Evolutionary conservation across 208 protist species (phyloP), one percentile per base, ranked within the genome.

Genomic region (Trypanosoma conorhini): DNA sequence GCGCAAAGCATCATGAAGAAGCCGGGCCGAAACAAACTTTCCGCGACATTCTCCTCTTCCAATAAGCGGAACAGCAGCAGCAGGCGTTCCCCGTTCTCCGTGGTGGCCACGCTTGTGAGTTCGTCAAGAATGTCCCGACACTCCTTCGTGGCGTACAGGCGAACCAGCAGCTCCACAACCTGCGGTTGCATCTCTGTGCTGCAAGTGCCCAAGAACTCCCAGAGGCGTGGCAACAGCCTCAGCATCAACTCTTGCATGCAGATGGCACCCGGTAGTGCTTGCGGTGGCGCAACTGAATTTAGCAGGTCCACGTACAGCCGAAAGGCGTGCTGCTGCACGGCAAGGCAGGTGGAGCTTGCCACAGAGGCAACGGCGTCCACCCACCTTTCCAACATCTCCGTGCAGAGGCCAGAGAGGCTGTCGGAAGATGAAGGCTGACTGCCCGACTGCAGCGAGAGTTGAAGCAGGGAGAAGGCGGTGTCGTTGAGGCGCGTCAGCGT

Each of bases 1-100:
- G 74, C 67, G 19, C 51, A 24, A 15, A 79, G 35, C 33, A 79
- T 60, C 67, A 74, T 74, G 31, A 73, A 51, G 2, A 73, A 58
- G 4, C 46, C 74, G 17, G 63, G 67, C 0, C 62, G 19, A 56
- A 79, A 79, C 12, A 62, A 31, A 33, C 69, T 50, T 38, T 31
- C 9, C 56, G 66, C 5, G 24, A 61, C 13, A 17, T 66, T 59
- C 8, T 40, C n/a, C 26, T 79, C 67, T 21, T 60, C 67, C 21
- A 74, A 24, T 22, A 62, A 31, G 38, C 19, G 44, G 38, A 79
- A 79, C 7, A 79, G 46, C 5, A 72, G 5, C 24, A 65, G 33
- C 24, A 79, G 28, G 7, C 67, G 74, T 22, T 63, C 72, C 26
- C 38, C 56, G 52, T 69, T 66, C 51, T 61, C 60, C 48, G 58